Evolutionary conservation across 768 basidiomycete genomes (phyloP), one percentile per base, ranked within the genome.

Genomic region (Candolleomyces aberdarensis): DNA sequence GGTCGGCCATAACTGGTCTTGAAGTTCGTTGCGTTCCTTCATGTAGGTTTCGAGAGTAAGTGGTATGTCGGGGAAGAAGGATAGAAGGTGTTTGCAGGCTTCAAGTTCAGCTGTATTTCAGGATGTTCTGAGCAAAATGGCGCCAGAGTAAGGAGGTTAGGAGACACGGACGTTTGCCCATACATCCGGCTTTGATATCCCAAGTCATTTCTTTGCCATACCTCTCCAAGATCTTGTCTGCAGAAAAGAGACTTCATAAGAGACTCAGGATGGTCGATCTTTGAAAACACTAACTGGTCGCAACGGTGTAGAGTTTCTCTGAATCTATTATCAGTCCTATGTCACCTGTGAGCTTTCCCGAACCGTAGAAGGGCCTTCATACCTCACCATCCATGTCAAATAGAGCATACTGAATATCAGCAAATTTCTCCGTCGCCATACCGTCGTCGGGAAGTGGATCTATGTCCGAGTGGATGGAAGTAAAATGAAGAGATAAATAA

Each of bases 171-270:
- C 92, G 84, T 78, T 89, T 91, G 58, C 92, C 92, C 92, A 94
- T 94, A 60, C 89, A 83, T 0, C 88, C 89, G n/a, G 89, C 86
- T 69, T 94, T 93, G 60, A 94, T 91, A 59, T 91, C 87, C 91
- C 91, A 93, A 3, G 89, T 90, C 88, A 94, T 91, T 63, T 83
- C 74, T 62, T 85, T 86, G 29, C 90, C 91, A 67, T 88, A 87
- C 11, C 77, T 79, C 17, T 78, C 83, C 19, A 96, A 83, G 55
- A 93, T 87, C 29, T 84, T 80, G 75, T 94, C 91, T 89, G 57
- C 44, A 19, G 50, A 62, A 17, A 31, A n/a, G 10, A 26, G 5
- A 36, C 1, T 2, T 36, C 6, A 8, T 2, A 8, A 6, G 36
- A 5, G 36, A 5, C 11, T 11, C 36, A 36, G 5, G 8, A 6